These are phyloP conservation scores for Chaetothyriales sp. DNA, from an alignment of 2,329 filamentous ascomycete genomes.

Conservation along the genomic window DNA sequence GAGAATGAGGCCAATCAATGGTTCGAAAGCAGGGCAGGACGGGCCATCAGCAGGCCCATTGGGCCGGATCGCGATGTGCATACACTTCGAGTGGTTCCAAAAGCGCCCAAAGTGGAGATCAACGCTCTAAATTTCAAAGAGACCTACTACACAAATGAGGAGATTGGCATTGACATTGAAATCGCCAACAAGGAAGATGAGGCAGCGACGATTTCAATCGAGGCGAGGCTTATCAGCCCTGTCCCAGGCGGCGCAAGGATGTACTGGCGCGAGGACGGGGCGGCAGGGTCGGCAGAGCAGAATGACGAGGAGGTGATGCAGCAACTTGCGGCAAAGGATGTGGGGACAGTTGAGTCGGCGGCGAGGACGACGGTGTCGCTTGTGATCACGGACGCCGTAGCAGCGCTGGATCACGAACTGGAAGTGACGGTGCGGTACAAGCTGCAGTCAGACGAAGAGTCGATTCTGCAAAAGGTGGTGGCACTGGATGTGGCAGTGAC, in stretches of 20 bases:
- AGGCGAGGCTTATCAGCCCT: constrained; percentile 52
- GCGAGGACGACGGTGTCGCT: constrained; percentile 23
- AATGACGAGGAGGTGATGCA: constrained; percentile 18
- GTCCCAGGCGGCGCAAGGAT: constrained; percentile 34
- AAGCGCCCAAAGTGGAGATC: constrained; percentile 83
- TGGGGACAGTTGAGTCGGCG: constrained; percentile 21
- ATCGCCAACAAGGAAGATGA: constrained; percentile 74
- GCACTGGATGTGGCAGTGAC: constrained; percentile 58
- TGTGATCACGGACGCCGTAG: constrained; percentile 39
- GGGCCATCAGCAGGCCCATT: constrained; percentile 25
- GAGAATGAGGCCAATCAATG: constrained; percentile 24
- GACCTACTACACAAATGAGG: constrained; percentile 78
- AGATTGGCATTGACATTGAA: constrained; percentile 53
- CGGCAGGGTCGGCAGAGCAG: constrained; percentile 20
- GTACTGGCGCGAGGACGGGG: constrained; percentile 25
- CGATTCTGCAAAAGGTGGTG: constrained; percentile 62
- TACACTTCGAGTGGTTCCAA: constrained; percentile 61
- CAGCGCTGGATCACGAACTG: constrained; percentile 50
- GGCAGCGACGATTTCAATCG: constrained; percentile 56
- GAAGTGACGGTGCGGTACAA: constrained; percentile 65
- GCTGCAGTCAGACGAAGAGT: constrained; percentile 64
- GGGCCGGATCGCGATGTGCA: constrained; percentile 37
- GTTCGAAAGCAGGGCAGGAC: constrained; percentile 29
- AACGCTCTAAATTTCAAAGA: constrained; percentile 46
- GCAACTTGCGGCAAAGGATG: constrained; percentile 1